Evolutionary conservation across 345 rosid genomes (phyloP).

Genomic region (Hibiscus trionum): DNA sequence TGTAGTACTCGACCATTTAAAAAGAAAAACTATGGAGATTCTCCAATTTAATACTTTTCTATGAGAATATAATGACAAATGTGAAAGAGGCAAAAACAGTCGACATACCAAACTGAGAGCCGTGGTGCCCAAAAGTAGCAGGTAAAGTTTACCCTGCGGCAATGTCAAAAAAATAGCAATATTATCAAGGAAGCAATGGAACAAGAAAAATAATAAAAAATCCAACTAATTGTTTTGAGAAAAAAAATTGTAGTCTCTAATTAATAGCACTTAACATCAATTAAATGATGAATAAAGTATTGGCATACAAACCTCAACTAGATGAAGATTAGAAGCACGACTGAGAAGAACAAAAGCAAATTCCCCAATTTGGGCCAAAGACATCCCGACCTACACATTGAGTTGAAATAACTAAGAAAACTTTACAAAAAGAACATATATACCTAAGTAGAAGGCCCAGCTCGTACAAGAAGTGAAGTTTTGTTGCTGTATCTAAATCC

Average conservation of each 20-base stretch:
- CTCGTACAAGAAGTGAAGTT: conserved; percentile 56
- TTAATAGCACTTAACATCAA: too few species aligned
- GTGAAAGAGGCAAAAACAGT: background rate
- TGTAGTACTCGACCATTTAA: background rate
- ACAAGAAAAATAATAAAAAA: background rate
- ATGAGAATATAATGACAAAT: background rate
- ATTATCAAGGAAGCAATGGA: background rate
- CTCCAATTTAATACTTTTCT: background rate
- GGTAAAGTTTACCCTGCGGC: conserved; percentile 74
- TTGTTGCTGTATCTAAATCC: conserved; percentile 71
- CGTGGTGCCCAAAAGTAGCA: conserved; percentile 90
- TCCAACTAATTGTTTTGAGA: background rate
- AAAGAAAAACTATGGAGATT: background rate
- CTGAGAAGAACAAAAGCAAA: conserved; percentile 93
- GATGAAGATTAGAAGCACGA: conserved; percentile 92
- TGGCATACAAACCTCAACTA: conserved; percentile 65
- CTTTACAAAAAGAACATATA: background rate
- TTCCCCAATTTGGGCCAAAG: conserved; percentile 94
- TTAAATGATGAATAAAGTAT: background rate
- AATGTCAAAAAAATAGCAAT: background rate
- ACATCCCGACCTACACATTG: conserved; percentile 56
- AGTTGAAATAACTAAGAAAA: background rate
- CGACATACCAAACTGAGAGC: conserved; percentile 58
- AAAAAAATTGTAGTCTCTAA: background rate
- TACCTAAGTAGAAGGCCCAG: background rate